Conservation (phyloP, 2,329 filamentous ascomycete species). For the Dactylonectria macrodidyma region DNA sequence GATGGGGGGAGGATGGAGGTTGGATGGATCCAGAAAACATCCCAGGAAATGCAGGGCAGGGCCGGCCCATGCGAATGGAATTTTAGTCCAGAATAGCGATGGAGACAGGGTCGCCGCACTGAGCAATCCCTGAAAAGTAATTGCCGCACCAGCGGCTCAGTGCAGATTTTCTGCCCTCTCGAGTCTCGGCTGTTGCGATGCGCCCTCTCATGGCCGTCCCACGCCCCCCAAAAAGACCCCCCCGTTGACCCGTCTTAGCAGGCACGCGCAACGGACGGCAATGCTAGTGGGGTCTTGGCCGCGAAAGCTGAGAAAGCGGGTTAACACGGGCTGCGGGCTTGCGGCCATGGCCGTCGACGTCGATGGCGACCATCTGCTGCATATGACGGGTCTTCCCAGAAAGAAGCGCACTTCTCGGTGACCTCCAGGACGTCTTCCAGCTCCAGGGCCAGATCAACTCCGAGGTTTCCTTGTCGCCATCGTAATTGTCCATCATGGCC, state of each 20-base stretch:
- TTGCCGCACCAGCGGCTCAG: constrained; percentile 39
- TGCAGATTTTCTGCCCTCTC: constrained; percentile 15
- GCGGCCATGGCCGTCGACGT: constrained; percentile 21
- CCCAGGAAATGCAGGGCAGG: constrained; percentile 19
- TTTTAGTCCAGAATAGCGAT: constrained; percentile 12
- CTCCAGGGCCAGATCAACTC: constrained; percentile 15
- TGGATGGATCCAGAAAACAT: neutral
- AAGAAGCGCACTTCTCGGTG: constrained; percentile 4
- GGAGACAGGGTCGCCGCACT: constrained; percentile 28
- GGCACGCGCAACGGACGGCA: constrained; percentile 27
- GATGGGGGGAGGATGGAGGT: neutral
- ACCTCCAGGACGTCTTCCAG: constrained; percentile 1
- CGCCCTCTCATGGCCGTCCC: constrained; percentile 16
- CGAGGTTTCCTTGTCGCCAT: constrained; percentile 15
- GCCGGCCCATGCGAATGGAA: constrained; percentile 6
- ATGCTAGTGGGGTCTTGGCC: constrained; percentile 38
- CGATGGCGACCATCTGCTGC: constrained; percentile 27
- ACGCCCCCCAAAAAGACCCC: constrained; percentile 13
- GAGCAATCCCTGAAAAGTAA: constrained; percentile 30
- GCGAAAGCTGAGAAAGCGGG: constrained; percentile 37
- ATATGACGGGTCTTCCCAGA: constrained; percentile 25
- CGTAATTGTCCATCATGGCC: constrained; percentile 46
- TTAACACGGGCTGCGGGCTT: constrained; percentile 38
- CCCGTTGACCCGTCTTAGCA: constrained; percentile 9
- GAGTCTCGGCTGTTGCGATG: constrained; percentile 10